These are phyloP conservation scores for Nigrograna mackinnonii DNA, from an alignment of 2,329 filamentous ascomycete species.

Conservation along the genomic window DNA sequence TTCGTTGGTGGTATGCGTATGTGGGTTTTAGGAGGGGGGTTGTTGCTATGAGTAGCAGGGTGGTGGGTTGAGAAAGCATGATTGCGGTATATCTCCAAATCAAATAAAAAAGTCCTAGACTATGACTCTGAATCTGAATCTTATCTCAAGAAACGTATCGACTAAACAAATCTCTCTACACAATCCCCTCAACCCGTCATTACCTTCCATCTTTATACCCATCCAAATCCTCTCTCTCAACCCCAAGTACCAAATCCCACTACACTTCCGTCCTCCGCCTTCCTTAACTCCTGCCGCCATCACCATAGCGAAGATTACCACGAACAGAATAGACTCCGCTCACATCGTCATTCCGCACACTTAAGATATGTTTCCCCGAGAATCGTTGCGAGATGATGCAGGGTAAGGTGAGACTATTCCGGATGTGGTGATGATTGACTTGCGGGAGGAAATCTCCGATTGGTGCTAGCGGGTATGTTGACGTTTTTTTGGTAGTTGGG, in stretches of 20 bases:
- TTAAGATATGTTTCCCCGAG: not conserved
- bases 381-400: not conserved
- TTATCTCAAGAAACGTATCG: slow-evolving; percentile 4
- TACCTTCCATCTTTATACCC: not conserved
- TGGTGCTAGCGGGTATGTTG: too few relatives aligned
- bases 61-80: slow-evolving; percentile 1
- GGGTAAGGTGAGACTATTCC: not conserved
- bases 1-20: slow-evolving; percentile 12
- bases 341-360: not conserved
- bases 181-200: not conserved
- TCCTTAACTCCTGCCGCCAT: not conserved
- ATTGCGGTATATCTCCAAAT: too few relatives aligned
- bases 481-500: too few relatives aligned
- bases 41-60: slow-evolving; percentile 5
- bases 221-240: not conserved
- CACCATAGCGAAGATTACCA: not conserved
- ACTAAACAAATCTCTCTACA: not conserved
- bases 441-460: not conserved
- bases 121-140: too few relatives aligned
- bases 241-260: not conserved
- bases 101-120: too few relatives aligned
- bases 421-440: not conserved
- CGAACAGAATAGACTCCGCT: not conserved
- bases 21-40: slow-evolving; percentile 9
- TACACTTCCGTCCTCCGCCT: not conserved